phyloP scores from a whole-genome alignment of 1,284 basidiomycete species.

The Papiliotrema fonsecae region DNA sequence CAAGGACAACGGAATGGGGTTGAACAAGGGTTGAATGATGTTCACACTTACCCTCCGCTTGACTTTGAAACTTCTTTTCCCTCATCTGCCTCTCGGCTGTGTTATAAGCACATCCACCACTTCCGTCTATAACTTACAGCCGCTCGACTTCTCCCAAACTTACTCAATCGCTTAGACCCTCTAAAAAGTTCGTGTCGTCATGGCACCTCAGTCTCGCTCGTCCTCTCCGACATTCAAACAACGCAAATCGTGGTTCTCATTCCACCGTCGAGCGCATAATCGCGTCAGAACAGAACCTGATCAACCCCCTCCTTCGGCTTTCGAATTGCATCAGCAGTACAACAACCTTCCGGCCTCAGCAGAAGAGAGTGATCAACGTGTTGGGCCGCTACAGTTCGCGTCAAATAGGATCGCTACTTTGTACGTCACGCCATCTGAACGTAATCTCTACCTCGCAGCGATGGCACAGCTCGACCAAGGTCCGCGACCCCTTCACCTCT shows the following conservation, averaged over 20 bases:
- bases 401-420: conserved; percentile 30
- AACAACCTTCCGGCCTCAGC: neutral
- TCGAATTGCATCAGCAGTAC: neutral
- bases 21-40: no score
- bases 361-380: no score
- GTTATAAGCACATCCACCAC: no score
- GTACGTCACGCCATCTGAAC: conserved; percentile 35
- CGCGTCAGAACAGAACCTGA: neutral
- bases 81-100: no score
- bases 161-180: no score
- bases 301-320: neutral
- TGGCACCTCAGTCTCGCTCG: neutral
- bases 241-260: neutral
- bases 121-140: no score
- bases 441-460: conserved; percentile 38
- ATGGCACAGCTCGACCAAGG: conserved; percentile 31
- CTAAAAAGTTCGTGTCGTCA: no score
- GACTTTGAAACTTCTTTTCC: no score
- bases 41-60: no score
- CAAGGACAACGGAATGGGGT: no score
- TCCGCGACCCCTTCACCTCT: conserved; percentile 31
- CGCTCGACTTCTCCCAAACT: no score
- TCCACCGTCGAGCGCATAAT: neutral
- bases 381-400: conserved; percentile 27
- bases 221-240: neutral